phyloP scores from a whole-genome alignment of 805 yeast species.

The Candida hungchunana region DNA sequence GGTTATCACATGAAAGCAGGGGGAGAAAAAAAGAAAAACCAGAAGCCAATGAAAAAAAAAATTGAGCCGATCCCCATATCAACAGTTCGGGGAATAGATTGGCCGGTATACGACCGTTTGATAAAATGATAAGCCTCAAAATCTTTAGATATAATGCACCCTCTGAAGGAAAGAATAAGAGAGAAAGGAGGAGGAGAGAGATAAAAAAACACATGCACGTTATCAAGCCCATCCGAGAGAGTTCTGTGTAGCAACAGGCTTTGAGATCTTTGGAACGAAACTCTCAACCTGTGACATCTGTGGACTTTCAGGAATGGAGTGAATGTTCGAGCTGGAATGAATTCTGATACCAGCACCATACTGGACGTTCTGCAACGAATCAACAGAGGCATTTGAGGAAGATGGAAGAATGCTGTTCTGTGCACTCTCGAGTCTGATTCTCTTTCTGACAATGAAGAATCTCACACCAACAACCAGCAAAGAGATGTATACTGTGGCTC shows the following conservation, averaged over 20 bases:
- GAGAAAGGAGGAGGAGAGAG: neutral
- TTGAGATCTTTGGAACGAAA: constrained; percentile 48
- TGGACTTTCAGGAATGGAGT: constrained; percentile 1
- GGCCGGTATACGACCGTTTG: too few species aligned
- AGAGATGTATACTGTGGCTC: constrained; percentile 62
- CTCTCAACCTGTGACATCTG: constrained; percentile 26
- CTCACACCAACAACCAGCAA: constrained; percentile 53
- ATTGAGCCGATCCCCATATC: too few species aligned
- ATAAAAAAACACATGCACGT: neutral
- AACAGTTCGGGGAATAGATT: too few species aligned
- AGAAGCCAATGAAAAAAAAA: too few species aligned
- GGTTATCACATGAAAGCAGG: too few species aligned
- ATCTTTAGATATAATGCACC: too few species aligned
- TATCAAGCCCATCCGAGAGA: constrained; percentile 67
- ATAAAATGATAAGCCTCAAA: too few species aligned
- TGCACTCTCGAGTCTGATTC: constrained; percentile 17
- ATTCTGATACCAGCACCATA: constrained; percentile 24
- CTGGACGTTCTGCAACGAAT: constrained; percentile 15
- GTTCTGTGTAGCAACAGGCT: constrained; percentile 66
- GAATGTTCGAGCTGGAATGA: constrained; percentile 5
- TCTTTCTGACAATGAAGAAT: constrained; percentile 35
- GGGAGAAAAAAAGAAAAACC: too few species aligned
- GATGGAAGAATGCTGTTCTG: constrained; percentile 15
- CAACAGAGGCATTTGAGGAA: constrained; percentile 15
- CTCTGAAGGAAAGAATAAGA: too few species aligned